phyloP scores from a whole-genome alignment of 257 asterid species.

The Primulina eburnea region DNA sequence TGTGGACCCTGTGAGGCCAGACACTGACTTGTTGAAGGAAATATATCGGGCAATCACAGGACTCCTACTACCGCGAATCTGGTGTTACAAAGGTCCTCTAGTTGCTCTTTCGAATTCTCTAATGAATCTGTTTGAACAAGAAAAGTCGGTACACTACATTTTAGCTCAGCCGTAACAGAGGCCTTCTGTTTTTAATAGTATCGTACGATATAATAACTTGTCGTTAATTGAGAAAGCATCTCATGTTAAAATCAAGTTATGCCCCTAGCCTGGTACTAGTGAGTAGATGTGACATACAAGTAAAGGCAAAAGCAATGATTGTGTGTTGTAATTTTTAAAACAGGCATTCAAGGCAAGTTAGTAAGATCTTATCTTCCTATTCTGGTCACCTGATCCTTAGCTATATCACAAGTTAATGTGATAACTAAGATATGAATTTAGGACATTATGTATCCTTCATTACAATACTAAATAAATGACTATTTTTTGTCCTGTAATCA shows the following conservation, averaged over 20 bases:
- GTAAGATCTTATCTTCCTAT: conserved; percentile 13
- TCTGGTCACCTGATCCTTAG: too few relatives aligned
- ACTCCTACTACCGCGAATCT: conserved; percentile 45
- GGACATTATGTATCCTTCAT: conserved; percentile 12
- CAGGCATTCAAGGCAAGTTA: conserved; percentile 25
- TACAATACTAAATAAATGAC: not conserved
- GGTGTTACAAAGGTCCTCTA: conserved; percentile 61
- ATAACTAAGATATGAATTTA: conserved; percentile 21
- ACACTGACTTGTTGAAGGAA: conserved; percentile 51
- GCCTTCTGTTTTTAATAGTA: conserved; percentile 29
- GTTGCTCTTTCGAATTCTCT: conserved; percentile 85
- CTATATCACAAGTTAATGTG: conserved; percentile 29
- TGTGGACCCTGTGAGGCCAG: conserved; percentile 50
- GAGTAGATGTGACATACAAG: conserved; percentile 20
- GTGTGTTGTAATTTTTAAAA: conserved; percentile 5
- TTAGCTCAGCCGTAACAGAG: conserved; percentile 21
- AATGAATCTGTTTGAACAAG: conserved; percentile 54
- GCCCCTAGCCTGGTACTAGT: conserved; percentile 19
- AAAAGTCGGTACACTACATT: conserved; percentile 26
- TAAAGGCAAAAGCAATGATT: conserved; percentile 31
- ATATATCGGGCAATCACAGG: conserved; percentile 34
- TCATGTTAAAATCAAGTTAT: conserved; percentile 3
- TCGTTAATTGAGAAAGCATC: conserved; percentile 21
- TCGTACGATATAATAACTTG: conserved; percentile 30
- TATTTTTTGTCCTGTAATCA: not conserved